Conservation (phyloP, 1,284 basidiomycete species). For the Thelephora terrestris region DNA sequence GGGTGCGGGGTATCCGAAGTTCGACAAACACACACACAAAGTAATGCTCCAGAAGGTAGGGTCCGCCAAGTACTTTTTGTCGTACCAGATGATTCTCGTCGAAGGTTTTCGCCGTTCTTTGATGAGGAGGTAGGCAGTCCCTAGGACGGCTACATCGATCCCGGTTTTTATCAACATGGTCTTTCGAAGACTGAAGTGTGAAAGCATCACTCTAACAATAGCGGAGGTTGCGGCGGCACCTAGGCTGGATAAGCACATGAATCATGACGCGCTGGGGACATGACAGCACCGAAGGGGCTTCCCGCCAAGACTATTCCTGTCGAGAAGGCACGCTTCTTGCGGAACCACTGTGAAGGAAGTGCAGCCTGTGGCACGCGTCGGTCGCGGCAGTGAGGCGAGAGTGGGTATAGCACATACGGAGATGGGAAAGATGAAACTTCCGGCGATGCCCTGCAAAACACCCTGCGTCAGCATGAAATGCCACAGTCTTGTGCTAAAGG, state of each 20-base stretch:
- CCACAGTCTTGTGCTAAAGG: constrained; percentile 19
- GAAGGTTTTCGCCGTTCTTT: constrained; percentile 12
- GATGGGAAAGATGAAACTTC: constrained; percentile 11
- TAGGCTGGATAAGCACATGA: neutral
- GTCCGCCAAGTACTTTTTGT: constrained; percentile 16
- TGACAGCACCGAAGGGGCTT: constrained; percentile 8
- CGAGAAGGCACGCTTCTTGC: constrained; percentile 10
- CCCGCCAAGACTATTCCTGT: constrained; percentile 12
- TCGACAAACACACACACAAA: constrained; percentile 15
- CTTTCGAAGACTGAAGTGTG: constrained; percentile 12
- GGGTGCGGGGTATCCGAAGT: constrained; percentile 17
- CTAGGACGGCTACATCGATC: constrained; percentile 14
- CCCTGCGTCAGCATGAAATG: constrained; percentile 18
- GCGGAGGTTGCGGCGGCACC: constrained; percentile 16
- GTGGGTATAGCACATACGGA: constrained; percentile 5
- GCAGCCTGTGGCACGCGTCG: constrained; percentile 6
- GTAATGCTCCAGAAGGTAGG: constrained; percentile 20
- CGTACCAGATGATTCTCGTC: constrained; percentile 16
- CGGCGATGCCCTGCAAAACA: constrained; percentile 10
- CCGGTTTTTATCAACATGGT: constrained; percentile 15
- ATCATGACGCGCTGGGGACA: neutral
- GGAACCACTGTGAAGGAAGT: constrained; percentile 13
- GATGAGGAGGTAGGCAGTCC: constrained; percentile 14
- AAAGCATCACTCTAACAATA: constrained; percentile 14
- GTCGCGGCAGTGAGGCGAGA: neutral